These are phyloP conservation scores for Trametopsis cervina DNA, from an alignment of 768 basidiomycete species.

Conservation along the genomic window DNA sequence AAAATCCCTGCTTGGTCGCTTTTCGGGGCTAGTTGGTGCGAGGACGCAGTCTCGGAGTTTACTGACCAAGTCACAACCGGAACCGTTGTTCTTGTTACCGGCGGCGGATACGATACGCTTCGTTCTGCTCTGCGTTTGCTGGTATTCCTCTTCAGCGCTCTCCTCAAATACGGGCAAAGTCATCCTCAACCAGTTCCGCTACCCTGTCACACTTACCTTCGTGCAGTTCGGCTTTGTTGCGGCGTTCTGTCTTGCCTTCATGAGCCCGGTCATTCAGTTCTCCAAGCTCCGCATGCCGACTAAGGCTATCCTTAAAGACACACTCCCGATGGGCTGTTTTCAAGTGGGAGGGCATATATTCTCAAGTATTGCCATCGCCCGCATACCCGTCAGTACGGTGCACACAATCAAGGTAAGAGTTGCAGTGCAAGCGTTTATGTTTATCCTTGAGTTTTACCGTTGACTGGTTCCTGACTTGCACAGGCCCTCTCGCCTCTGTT, in stretches of 20 bases:
- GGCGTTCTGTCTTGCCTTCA: slow-evolving; percentile 76
- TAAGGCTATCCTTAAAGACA: slow-evolving; percentile 62
- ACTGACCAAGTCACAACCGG: slow-evolving; percentile 4
- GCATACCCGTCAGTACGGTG: slow-evolving; percentile 95
- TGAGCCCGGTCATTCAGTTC: slow-evolving; percentile 67
- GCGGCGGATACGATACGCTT: slow-evolving; percentile 43
- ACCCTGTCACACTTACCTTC: slow-evolving; percentile 95
- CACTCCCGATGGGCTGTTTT: slow-evolving; percentile 93
- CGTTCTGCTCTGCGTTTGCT: slow-evolving; percentile 75
- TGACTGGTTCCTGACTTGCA: not conserved
- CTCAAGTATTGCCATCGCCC: slow-evolving; percentile 93
- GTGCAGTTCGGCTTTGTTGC: slow-evolving; percentile 97
- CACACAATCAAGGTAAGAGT: slow-evolving; percentile 93
- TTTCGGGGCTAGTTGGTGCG: slow-evolving; percentile 1
- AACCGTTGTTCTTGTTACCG: slow-evolving; percentile 12
- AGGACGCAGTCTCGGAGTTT: not conserved
- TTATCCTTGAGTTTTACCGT: too few relatives aligned
- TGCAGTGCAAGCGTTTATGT: not conserved
- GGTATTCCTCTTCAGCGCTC: slow-evolving; percentile 91
- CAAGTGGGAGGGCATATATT: slow-evolving; percentile 98
- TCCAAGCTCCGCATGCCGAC: slow-evolving; percentile 67
- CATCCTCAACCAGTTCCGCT: slow-evolving; percentile 87
- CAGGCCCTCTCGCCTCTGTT: slow-evolving; percentile 96
- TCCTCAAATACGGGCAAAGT: slow-evolving; percentile 96
- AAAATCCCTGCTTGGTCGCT: slow-evolving; percentile 2